Evolutionary conservation across 106 monocot species (phyloP), one percentile per base, ranked within the genome.

Genomic region (Apostasia ramifera): DNA sequence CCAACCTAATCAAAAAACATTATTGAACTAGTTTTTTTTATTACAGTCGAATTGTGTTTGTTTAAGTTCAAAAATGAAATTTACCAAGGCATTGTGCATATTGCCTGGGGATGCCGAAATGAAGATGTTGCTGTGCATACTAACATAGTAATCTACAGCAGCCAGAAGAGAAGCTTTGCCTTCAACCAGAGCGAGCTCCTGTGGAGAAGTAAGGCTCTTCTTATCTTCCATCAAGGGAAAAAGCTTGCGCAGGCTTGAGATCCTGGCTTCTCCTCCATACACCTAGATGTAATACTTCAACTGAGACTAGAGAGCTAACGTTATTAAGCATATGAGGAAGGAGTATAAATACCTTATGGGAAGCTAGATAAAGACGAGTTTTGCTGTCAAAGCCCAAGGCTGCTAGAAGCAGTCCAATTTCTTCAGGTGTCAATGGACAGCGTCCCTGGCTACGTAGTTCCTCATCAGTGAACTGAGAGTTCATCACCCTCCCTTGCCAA

Each of bases 141-240:
- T 91, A 38, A 95, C 91, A 50, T 86, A 88, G 71, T 88, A 95
- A 80, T 95, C 95, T 48, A 95, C 81, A 53, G 95, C 95, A 66
- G 95, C 91, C 49, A 91, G 77, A 71, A 95, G 91, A 76, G 95
- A 91, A 67, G 95, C 91, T 73, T 88, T 95, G 26, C 88, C 91
- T 57, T 91, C 83, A 50, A 95, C 84, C 66, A 66, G 86, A 11
- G 85, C 69, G 41, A 95, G 80, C 53, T 95, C 95, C 69, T 81
- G 76, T 63, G 76, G 68, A 55, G 91, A 86, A 52, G 80, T 73
- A 63, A 95, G 83, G 76, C 88, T 91, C 88, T 88, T 95, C 67
- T 95, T 95, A 75, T 95, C 86, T 70, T 91, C 95, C 91, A 95
- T 95, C 59, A 86, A 71, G 0, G 95, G 95, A 62, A 95, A 95